phyloP scores from a whole-genome alignment of 768 basidiomycete genomes.

The Pulveroboletus sp. region DNA sequence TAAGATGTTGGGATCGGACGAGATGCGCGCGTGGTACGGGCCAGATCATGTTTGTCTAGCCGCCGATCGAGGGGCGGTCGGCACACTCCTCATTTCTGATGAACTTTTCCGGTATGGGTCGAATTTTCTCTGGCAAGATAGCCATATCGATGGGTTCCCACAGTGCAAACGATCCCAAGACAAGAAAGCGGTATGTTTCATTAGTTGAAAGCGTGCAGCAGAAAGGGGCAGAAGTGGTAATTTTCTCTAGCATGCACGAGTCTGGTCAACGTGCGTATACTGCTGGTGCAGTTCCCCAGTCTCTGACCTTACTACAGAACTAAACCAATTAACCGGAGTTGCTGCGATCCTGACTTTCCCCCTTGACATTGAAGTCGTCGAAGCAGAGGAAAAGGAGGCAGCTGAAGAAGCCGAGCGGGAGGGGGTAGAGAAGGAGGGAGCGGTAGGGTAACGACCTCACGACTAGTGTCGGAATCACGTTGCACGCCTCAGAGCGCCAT shows the following conservation, averaged over 20 bases:
- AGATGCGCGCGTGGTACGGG: slow-evolving; percentile 98
- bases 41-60: slow-evolving; percentile 91
- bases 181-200: slow-evolving; percentile 78
- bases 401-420: slow-evolving; percentile 39
- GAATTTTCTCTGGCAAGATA: neutral
- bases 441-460: neutral
- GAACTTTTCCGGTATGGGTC: slow-evolving; percentile 76
- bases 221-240: slow-evolving; percentile 89
- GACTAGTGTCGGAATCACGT: neutral
- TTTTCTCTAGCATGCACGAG: slow-evolving; percentile 99
- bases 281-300: neutral
- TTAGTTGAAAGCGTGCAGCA: slow-evolving; percentile 86
- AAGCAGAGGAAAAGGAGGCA: slow-evolving; percentile 84
- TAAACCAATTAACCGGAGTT: slow-evolving; percentile 93
- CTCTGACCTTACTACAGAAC: slow-evolving; percentile 48
- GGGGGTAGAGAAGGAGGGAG: slow-evolving; percentile 9
- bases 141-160: neutral
- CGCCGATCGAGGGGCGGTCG: slow-evolving; percentile 89
- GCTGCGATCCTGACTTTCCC: slow-evolving; percentile 97
- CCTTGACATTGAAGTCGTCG: slow-evolving; percentile 90
- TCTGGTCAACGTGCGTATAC: slow-evolving; percentile 84
- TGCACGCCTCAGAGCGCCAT: neutral
- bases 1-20: slow-evolving; percentile 94
- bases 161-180: slow-evolving; percentile 76
- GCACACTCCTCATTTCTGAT: slow-evolving; percentile 92